Conservation (phyloP, 2,329 filamentous ascomycete species). For the Capronia americana region DNA sequence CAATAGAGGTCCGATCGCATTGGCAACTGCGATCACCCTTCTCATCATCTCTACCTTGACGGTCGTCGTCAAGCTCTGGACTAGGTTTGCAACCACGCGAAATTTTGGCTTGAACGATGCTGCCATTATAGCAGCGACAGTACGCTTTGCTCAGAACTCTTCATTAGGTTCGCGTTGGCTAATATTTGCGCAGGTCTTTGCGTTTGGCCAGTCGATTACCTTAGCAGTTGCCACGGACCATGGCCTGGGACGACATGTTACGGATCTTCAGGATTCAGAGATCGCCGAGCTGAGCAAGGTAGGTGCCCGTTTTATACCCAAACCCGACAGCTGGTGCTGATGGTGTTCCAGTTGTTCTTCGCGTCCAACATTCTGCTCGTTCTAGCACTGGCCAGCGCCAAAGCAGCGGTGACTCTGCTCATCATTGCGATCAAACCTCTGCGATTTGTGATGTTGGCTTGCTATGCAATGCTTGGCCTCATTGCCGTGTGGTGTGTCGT, state of each 20-base stretch:
- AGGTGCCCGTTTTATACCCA: neutral
- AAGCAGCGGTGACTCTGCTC: constrained; percentile 39
- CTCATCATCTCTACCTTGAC: constrained; percentile 26
- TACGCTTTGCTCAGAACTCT: neutral
- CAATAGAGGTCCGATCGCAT: constrained; percentile 19
- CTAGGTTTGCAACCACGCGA: constrained; percentile 25
- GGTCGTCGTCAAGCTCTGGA: constrained; percentile 29
- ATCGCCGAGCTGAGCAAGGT: constrained; percentile 38
- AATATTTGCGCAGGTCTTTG: constrained; percentile 21
- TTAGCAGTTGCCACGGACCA: constrained; percentile 35
- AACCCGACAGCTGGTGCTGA: constrained; percentile 13
- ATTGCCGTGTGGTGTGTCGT: constrained; percentile 35
- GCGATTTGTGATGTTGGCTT: constrained; percentile 33
- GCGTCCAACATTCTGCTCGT: constrained; percentile 39
- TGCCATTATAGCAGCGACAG: constrained; percentile 20
- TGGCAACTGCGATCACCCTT: constrained; percentile 21
- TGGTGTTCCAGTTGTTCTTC: constrained; percentile 35
- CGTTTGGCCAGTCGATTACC: constrained; percentile 31
- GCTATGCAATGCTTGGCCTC: constrained; percentile 33
- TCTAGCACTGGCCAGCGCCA: constrained; percentile 34
- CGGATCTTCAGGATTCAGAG: constrained; percentile 28
- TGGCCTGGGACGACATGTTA: constrained; percentile 37
- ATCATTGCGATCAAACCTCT: constrained; percentile 41
- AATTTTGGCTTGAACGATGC: constrained; percentile 23
- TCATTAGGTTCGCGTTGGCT: neutral